Conservation (phyloP, 805 yeast species). For the Vanderwaltozyma verrucispora region DNA sequence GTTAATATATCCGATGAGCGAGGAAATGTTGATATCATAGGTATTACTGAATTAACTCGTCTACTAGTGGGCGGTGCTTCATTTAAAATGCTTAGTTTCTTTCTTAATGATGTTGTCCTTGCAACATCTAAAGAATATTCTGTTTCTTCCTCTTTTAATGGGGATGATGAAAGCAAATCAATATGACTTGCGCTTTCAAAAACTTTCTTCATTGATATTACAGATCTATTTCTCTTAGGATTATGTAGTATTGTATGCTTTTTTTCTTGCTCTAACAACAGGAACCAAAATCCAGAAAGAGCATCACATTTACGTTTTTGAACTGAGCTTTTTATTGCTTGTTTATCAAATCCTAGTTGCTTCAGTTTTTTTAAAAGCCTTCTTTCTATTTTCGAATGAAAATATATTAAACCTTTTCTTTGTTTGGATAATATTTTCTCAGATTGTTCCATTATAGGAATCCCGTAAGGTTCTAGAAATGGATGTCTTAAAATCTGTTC, state of each 20-base stretch:
- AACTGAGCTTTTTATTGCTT: constrained; percentile 48
- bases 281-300: constrained; percentile 64
- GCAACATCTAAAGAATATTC: constrained; percentile 1
- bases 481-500: constrained; percentile 42
- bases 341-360: constrained; percentile 54
- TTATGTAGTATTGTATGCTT: constrained; percentile 18
- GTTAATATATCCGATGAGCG: neutral
- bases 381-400: constrained; percentile 53
- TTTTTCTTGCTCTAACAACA: constrained; percentile 42
- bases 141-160: constrained; percentile 6
- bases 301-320: constrained; percentile 54
- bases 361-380: constrained; percentile 48
- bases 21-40: neutral
- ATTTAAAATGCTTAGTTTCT: neutral
- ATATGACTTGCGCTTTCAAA: constrained; percentile 12
- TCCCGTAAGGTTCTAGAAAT: constrained; percentile 39
- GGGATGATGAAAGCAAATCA: neutral
- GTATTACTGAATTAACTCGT: too few species aligned
- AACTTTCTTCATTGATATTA: constrained; percentile 25
- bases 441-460: constrained; percentile 31
- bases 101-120: constrained; percentile 1
- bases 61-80: neutral
- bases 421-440: constrained; percentile 29
- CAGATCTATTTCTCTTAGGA: constrained; percentile 30
- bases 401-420: constrained; percentile 33